Evolutionary conservation across 2,329 filamentous ascomycete species (phyloP), one percentile per base, ranked within the genome.

Genomic region (Westerdykella aurantiaca): DNA sequence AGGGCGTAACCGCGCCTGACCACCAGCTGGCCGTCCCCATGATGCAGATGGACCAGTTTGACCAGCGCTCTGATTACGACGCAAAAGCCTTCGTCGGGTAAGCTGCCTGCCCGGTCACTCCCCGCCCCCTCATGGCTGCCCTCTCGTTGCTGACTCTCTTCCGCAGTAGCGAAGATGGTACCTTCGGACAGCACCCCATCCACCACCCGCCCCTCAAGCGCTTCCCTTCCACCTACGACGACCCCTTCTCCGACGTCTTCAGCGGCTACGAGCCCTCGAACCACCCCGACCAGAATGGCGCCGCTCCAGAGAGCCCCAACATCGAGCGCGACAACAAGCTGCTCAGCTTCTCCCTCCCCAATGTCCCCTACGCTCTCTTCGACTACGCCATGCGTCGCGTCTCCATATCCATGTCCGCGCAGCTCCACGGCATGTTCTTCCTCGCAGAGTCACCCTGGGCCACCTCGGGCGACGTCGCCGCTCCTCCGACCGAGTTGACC

Each of bases 391-490:
- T 80, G 41, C 76, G 82, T 39, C 74, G 79, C 46, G 78, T 79
- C 23, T 81, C 85, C 43, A 72, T 86, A 10, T 75, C 71, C 55
- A 82, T 90, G 74, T 77, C 77, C 17, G 86, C 86, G 13, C 86
- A 91, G 69, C 80, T 91, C 23, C 86, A 90, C 61, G 86, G 86
- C 71, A 90, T 91, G 86, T 91, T 91, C 72, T 91, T 91, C 65
- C 74, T 91, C 25, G 88, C 86, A 23, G 86, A 91, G 63, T 85
- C 86, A 71, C 83, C 85, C 1, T 78, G 83, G 58, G 81, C 76
- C 48, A 71, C 76, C 4, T 71, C 73, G 66, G 81, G 66, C 68
- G 79, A 69, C 72, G 70, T 73, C 9, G 72, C 69, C 34, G 72
- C 77, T 38, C 71, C 83, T 39, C 84, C 63, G 1, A 88, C 81